Conservation (phyloP, 495 filamentous ascomycete species). For the Cladorrhinum samala region DNA sequence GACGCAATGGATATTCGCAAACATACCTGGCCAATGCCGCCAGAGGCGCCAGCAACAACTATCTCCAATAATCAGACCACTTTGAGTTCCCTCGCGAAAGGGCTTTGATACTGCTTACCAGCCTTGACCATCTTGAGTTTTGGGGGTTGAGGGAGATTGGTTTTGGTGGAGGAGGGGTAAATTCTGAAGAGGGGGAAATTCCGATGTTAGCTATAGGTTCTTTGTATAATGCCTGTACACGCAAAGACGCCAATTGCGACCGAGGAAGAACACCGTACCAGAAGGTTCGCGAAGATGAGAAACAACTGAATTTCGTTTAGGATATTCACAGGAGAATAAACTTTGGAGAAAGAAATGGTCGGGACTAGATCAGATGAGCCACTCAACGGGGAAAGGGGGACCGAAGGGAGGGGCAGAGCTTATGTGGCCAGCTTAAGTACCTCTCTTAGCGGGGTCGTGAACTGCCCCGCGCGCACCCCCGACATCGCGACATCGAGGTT, state of each 20-base stretch:
- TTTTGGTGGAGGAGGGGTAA: constrained; percentile 7
- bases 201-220: constrained; percentile 6
- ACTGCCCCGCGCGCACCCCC: neutral
- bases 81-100: constrained; percentile 1
- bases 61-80: constrained; percentile 27
- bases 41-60: constrained; percentile 95
- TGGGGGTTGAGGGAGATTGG: constrained; percentile 9
- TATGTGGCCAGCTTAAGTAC: neutral
- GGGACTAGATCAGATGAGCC: no score
- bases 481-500: neutral
- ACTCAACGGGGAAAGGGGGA: neutral
- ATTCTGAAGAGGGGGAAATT: constrained; percentile 20
- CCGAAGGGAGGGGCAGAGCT: neutral
- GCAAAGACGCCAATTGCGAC: no score
- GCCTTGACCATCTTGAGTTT: constrained; percentile 76
- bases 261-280: no score
- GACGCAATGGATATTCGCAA: no score
- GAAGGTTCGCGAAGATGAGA: no score
- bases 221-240: no score
- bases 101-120: constrained; percentile 46
- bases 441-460: constrained; percentile 1
- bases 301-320: no score
- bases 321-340: neutral
- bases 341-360: neutral
- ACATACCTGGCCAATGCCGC: constrained; percentile 93